These are phyloP conservation scores for Glutinoglossum americanum DNA, from an alignment of 495 filamentous ascomycete genomes.

Conservation along the genomic window DNA sequence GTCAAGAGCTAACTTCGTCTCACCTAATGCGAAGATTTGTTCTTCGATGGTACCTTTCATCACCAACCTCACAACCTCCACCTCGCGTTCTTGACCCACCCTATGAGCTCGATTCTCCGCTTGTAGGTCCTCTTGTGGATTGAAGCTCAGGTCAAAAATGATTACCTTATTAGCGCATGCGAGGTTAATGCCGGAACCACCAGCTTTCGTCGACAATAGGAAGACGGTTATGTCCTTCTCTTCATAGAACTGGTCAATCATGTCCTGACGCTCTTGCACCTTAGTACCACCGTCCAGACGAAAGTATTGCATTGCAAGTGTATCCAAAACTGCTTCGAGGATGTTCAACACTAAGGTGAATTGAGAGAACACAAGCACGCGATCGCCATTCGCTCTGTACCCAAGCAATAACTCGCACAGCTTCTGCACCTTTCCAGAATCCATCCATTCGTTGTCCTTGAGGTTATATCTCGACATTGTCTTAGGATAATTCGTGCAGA, in stretches of 20 bases:
- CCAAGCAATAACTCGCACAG: conserved; percentile 46
- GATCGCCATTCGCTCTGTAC: conserved; percentile 66
- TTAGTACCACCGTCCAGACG: conserved; percentile 70
- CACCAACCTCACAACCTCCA: conserved; percentile 70
- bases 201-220: conserved; percentile 77
- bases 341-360: conserved; percentile 86
- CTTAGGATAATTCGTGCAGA: conserved; percentile 46
- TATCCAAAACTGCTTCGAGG: conserved; percentile 59
- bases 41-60: conserved; percentile 76
- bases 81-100: conserved; percentile 72
- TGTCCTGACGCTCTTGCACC: conserved; percentile 59
- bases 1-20: conserved; percentile 85
- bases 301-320: conserved; percentile 49
- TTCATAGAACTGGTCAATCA: conserved; percentile 69
- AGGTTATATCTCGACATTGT: conserved; percentile 51
- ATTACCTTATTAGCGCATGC: conserved; percentile 91
- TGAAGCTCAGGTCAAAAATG: conserved; percentile 89
- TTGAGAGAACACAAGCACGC: conserved; percentile 73
- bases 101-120: conserved; percentile 93
- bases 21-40: conserved; percentile 69
- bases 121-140: conserved; percentile 90
- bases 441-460: conserved; percentile 63
- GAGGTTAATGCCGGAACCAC: conserved; percentile 87
- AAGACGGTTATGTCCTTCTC: conserved; percentile 69
- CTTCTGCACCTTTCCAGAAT: conserved; percentile 72